Evolutionary conservation across 495 filamentous ascomycete genomes (phyloP), one percentile per base, ranked within the genome.

Genomic region (Hypoxylon intermedium): DNA sequence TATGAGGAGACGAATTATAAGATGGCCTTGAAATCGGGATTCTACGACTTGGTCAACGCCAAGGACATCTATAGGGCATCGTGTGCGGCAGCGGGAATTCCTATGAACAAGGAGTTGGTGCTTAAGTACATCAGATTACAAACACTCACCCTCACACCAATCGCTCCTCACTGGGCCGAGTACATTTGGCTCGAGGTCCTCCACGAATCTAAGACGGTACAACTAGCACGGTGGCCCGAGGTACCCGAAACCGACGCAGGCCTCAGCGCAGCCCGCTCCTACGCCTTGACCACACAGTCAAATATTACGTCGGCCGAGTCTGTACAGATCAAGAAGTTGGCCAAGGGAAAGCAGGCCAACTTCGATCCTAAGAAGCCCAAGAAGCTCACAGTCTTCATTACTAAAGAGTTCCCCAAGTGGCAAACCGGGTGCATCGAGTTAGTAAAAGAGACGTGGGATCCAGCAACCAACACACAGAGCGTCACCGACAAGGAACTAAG

Each of bases 101-200:
- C 88, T 60, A 92, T 97, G 85, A 90, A 97, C 79, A 85, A 84
- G 58, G 86, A 89, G 61, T 76, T 93, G 31, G 78, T 91, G 11
- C 68, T 80, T 58, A 83, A 86, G 62, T 98, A 96, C 73, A 85
- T 94, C 54, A 85, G 92, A 71, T 82, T 94, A n/a, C 93, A 98
- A 74, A 87, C 90, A 46, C 81, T 94, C 33, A 77, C 94, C 60
- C 76, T 96, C 46, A 43, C 63, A 13, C 62, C 63, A 6, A 64
- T 75, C 94, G 88, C 93, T 7, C 94, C 94, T 46, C 94, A 98
- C 77, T 98, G 92, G 89, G 81, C 91, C 46, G 94, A 98, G 65
- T 90, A 95, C 71, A 84, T 98, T 67, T 98, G 91, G 90, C 83
- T 86, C 31, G 92, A 97, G 74, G 81, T 97, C 9, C 86, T 98